Evolutionary conservation across 2,329 filamentous ascomycete genomes (phyloP).

Genomic region (Metarhizium album): DNA sequence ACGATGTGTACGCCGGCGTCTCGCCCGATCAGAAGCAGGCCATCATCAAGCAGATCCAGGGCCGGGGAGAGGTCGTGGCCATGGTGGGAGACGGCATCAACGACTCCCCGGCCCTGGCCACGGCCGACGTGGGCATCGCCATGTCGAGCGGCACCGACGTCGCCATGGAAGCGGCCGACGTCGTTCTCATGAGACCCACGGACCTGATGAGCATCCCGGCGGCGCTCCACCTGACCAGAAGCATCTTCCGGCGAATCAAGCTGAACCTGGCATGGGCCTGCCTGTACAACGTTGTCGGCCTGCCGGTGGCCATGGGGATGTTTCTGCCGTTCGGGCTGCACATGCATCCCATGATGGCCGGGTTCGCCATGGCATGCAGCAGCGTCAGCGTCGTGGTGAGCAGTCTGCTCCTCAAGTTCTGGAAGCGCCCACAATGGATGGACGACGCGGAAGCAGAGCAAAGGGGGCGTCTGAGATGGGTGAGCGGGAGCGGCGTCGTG

Average conservation of each 20-base stretch:
- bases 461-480: slow-evolving; percentile 35
- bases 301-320: slow-evolving; percentile 94
- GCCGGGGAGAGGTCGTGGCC: slow-evolving; percentile 64
- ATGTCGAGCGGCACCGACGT: slow-evolving; percentile 91
- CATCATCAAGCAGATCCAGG: slow-evolving; percentile 70
- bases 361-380: slow-evolving; percentile 84
- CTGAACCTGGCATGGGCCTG: slow-evolving; percentile 89
- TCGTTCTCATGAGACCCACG: slow-evolving; percentile 89
- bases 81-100: slow-evolving; percentile 99
- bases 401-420: slow-evolving; percentile 75
- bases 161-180: slow-evolving; percentile 91
- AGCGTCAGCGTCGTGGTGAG: slow-evolving; percentile 84
- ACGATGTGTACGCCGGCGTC: slow-evolving; percentile 75
- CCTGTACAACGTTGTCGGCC: slow-evolving; percentile 79
- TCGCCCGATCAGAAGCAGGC: slow-evolving; percentile 84
- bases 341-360: slow-evolving; percentile 88
- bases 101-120: slow-evolving; percentile 88
- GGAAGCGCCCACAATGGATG: slow-evolving; percentile 82
- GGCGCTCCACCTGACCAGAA: slow-evolving; percentile 66
- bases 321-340: slow-evolving; percentile 83
- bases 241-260: slow-evolving; percentile 88
- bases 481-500: slow-evolving; percentile 31
- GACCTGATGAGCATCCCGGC: slow-evolving; percentile 90
- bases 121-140: slow-evolving; percentile 85
- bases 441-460: slow-evolving; percentile 54